These are phyloP conservation scores for Mycena epipterygia DNA, from an alignment of 768 basidiomycete genomes.

Conservation along the genomic window DNA sequence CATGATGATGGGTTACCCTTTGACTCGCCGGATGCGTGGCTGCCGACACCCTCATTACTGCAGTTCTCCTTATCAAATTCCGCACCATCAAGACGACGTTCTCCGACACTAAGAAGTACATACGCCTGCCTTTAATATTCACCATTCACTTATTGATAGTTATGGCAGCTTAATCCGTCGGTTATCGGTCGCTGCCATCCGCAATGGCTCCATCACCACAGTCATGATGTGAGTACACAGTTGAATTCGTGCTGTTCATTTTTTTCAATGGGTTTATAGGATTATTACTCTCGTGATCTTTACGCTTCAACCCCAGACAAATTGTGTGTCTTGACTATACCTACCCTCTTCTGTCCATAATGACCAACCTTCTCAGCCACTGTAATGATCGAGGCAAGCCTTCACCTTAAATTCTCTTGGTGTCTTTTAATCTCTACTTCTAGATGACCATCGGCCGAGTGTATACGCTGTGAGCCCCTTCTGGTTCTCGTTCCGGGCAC, in stretches of 20 bases:
- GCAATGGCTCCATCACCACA: neutral
- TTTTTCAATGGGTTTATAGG: neutral
- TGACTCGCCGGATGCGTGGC: neutral
- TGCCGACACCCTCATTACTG: neutral
- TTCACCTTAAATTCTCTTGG: neutral
- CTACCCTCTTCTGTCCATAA: neutral
- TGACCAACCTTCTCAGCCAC: neutral
- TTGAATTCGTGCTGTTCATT: neutral
- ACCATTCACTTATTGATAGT: neutral
- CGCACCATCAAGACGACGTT: neutral
- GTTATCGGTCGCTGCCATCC: neutral
- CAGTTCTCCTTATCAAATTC: neutral
- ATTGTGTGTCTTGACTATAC: neutral
- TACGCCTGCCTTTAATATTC: neutral
- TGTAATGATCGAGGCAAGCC: constrained; percentile 14
- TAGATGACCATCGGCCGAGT: constrained; percentile 19
- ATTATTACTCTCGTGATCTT: neutral
- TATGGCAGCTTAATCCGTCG: neutral
- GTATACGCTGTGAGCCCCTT: constrained; percentile 3
- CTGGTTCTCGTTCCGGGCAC: neutral
- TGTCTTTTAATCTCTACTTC: neutral
- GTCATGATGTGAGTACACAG: neutral
- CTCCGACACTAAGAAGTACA: neutral
- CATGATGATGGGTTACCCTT: neutral
- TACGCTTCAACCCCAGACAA: neutral